Evolutionary conservation across 2,329 filamentous ascomycete species (phyloP), one percentile per base, ranked within the genome.

Genomic region (Lasiodiplodia sp.): DNA sequence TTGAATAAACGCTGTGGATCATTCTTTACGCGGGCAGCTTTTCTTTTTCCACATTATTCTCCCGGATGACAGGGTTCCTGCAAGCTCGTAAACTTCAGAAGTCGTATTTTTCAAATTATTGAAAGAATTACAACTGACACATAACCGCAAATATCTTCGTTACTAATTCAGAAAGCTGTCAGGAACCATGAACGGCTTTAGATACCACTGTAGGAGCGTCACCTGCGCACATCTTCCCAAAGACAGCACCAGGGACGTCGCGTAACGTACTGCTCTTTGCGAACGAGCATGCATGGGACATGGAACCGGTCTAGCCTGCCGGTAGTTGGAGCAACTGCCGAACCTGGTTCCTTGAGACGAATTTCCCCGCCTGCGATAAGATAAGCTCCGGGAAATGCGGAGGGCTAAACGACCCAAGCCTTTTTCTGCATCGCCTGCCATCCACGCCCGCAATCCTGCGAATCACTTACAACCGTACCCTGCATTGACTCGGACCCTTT

Each of bases 321-420:
- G 60, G 60, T 28, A 64, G 44, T 52, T 40, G 21, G 8, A 11
- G 8, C 44, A 64, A 64, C 44, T 64, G 60, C 60, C 60, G 60
- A 64, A 52, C 60, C 60, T 64, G 28, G 60, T 52, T 31, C 28
- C 47, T 52, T 51, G 28, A 5, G 4, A 49, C 23, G 25, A 40
- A 38, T 25, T 64, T 64, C 60, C 60, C 60, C 60, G 37, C 60
- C 38, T 21, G 40, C 40, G 60, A 64, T 64, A 64, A 64, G 60
- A 64, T 64, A 38, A 12, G 11, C 44, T 6, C 11, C 44, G 44
- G 44, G 38, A 18, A 28, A n/a, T 49, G 57, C 23, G 57, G 57
- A 18, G 58, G 40, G 44, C 18, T n/a, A 21, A 37, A 21, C n/a
- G n/a, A 16, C 37, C 21, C 56, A 44, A 25, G 38, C 57, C 37